phyloP scores from a whole-genome alignment of 2,329 filamentous ascomycete species.

The Aspergillus intermedius region DNA sequence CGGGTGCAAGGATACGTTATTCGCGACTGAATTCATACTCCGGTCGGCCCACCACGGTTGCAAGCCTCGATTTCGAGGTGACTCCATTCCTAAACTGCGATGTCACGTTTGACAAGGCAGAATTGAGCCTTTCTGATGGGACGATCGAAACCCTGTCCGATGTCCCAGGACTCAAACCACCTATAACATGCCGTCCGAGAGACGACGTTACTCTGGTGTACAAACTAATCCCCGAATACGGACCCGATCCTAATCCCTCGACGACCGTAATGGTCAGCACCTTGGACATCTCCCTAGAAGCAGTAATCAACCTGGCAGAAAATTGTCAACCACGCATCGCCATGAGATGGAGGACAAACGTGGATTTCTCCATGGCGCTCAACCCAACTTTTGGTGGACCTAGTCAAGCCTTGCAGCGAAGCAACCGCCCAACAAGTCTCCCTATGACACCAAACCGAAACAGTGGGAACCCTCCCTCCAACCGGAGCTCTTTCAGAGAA shows the following conservation, averaged over 20 bases:
- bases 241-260: conserved; percentile 29
- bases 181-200: conserved; percentile 43
- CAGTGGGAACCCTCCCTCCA: conserved; percentile 15
- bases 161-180: conserved; percentile 26
- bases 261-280: conserved; percentile 33
- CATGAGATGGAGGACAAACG: conserved; percentile 45
- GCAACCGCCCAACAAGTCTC: conserved; percentile 40
- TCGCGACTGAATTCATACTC: conserved; percentile 42
- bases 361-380: conserved; percentile 43
- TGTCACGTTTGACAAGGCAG: conserved; percentile 44
- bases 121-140: conserved; percentile 43
- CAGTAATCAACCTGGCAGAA: conserved; percentile 34
- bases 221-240: conserved; percentile 40
- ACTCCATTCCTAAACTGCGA: conserved; percentile 47
- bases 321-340: conserved; percentile 39
- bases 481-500: conserved; percentile 30
- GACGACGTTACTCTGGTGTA: conserved; percentile 55
- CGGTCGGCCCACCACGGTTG: conserved; percentile 42
- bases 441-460: conserved; percentile 24
- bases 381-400: conserved; percentile 44
- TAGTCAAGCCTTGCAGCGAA: conserved; percentile 40
- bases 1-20: conserved; percentile 52
- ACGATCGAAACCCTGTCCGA: conserved; percentile 39
- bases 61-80: conserved; percentile 51
- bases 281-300: conserved; percentile 44